A percentile compares a stretch with the other conserved stretches of the same genome.
Conservation (phyloP, 257 asterid genomes). For the Nicotiana tabacum region DNA sequence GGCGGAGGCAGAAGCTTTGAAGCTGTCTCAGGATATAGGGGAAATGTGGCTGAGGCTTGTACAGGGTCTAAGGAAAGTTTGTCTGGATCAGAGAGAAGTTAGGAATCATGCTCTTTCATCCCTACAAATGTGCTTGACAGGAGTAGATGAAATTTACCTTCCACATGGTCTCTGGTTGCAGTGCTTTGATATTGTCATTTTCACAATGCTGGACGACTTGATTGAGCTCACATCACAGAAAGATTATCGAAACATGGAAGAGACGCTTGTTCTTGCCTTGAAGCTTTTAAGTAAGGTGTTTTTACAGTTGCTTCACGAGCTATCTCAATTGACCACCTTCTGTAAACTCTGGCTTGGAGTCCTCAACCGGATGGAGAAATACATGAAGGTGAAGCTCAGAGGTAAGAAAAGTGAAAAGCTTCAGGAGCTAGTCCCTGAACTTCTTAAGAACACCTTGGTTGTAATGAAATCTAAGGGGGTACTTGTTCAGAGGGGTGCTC, state of each 20-base stretch:
- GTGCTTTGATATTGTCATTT: conserved; percentile 83
- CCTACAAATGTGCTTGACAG: conserved; percentile 66
- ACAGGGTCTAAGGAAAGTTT: conserved; percentile 83
- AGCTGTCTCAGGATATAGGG: conserved; percentile 73
- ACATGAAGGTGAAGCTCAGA: conserved; percentile 62
- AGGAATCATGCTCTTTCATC: conserved; percentile 81
- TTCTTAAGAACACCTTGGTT: conserved; percentile 67
- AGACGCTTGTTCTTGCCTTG: conserved; percentile 75
- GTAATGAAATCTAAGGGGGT: conserved; percentile 84
- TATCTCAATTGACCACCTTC: conserved; percentile 63
- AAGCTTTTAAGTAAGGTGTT: conserved; percentile 68
- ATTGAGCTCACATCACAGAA: conserved; percentile 84
- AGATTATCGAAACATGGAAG: conserved; percentile 83
- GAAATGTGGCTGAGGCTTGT: conserved; percentile 96
- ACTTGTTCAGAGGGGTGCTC: conserved; percentile 66
- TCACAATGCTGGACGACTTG: conserved; percentile 83
- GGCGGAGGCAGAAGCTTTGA: conserved; percentile 59
- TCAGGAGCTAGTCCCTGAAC: conserved; percentile 82
- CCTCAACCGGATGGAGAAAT: conserved; percentile 81
- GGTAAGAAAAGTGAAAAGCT: conserved; percentile 73
- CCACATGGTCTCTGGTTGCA: conserved; percentile 66
- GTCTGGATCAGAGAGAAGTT: conserved; percentile 94
- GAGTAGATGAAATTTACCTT: conserved; percentile 56
- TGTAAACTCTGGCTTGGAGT: conserved; percentile 88
- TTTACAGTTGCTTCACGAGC: conserved; percentile 42